A percentile compares a stretch with the other conserved stretches of the same genome.
phyloP scores from a whole-genome alignment of 495 filamentous ascomycete species.

The Sporormia fimetaria region DNA sequence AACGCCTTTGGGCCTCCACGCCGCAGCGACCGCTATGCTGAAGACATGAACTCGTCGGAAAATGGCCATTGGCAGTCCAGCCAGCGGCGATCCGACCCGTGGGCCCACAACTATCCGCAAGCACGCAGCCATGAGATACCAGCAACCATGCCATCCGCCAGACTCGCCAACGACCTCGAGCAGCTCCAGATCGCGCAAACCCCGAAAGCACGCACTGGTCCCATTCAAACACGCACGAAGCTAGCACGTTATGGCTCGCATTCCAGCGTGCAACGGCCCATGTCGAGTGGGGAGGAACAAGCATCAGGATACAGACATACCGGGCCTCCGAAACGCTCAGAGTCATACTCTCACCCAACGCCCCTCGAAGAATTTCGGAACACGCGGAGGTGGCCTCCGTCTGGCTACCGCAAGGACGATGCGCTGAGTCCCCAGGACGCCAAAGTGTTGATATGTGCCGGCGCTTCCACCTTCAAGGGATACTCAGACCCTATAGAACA shows the following conservation, averaged over 20 bases:
- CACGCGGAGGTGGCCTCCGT: slow-evolving; percentile 27
- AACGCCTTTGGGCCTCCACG: slow-evolving; percentile 1
- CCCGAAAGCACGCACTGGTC: slow-evolving; percentile 19
- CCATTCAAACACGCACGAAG: slow-evolving; percentile 18
- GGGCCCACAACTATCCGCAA: slow-evolving; percentile 11
- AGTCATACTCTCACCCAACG: slow-evolving; percentile 23
- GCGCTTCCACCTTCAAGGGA: slow-evolving; percentile 32
- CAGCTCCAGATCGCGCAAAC: slow-evolving; percentile 3
- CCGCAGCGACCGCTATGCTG: slow-evolving; percentile 22
- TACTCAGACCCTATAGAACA: slow-evolving; percentile 28
- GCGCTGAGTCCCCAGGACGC: slow-evolving; percentile 23
- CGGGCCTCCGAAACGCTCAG: slow-evolving; percentile 12
- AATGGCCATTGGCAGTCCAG: slow-evolving; percentile 20
- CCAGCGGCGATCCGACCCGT: slow-evolving; percentile 16
- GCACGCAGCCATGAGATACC: not conserved
- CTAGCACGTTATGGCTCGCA: slow-evolving; percentile 19
- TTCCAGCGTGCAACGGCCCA: slow-evolving; percentile 10
- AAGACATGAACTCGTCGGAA: slow-evolving; percentile 25
- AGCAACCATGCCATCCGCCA: not conserved
- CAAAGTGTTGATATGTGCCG: slow-evolving; percentile 27
- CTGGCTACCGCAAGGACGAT: slow-evolving; percentile 20
- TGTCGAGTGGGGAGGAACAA: slow-evolving; percentile 20
- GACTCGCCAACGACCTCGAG: not conserved
- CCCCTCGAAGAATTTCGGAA: slow-evolving; percentile 23
- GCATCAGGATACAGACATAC: slow-evolving; percentile 11